phyloP scores from a whole-genome alignment of 2,329 filamentous ascomycete genomes.

The Nemania bipapillata region DNA sequence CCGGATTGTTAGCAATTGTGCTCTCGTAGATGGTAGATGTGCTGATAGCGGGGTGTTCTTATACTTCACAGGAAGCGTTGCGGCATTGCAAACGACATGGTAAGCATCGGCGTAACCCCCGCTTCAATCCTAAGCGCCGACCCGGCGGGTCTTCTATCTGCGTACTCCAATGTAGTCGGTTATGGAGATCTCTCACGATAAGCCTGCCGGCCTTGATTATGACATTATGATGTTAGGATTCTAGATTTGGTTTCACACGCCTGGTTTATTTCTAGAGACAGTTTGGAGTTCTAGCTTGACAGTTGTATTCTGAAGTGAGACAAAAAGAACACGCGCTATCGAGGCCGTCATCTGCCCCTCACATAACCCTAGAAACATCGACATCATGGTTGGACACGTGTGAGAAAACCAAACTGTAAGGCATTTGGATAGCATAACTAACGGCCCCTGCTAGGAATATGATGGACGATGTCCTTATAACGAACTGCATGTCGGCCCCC shows the following conservation, averaged over 20 bases:
- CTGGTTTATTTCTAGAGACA: neutral
- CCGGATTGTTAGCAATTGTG: too few relatives aligned
- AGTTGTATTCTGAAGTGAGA: neutral
- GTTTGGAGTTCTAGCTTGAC: neutral
- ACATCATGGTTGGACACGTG: constrained; percentile 47
- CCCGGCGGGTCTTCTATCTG: neutral
- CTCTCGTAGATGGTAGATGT: too few relatives aligned
- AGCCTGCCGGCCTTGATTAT: neutral
- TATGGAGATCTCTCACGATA: neutral
- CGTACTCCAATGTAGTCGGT: neutral
- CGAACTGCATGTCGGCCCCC: constrained; percentile 47
- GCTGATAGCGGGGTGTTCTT: too few relatives aligned
- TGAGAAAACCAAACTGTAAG: constrained; percentile 31
- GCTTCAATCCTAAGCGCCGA: constrained; percentile 5
- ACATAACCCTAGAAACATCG: neutral
- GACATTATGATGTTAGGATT: too few relatives aligned
- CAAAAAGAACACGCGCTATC: neutral
- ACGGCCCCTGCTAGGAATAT: constrained; percentile 48
- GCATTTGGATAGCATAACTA: neutral
- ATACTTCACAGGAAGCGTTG: neutral
- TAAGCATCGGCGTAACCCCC: constrained; percentile 9
- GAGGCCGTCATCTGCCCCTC: neutral
- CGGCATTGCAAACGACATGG: neutral
- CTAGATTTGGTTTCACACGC: neutral
- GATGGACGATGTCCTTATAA: constrained; percentile 58